phyloP scores from a whole-genome alignment of 108 stramenopile species.

The Phaeodactylum tricornutum region DNA sequence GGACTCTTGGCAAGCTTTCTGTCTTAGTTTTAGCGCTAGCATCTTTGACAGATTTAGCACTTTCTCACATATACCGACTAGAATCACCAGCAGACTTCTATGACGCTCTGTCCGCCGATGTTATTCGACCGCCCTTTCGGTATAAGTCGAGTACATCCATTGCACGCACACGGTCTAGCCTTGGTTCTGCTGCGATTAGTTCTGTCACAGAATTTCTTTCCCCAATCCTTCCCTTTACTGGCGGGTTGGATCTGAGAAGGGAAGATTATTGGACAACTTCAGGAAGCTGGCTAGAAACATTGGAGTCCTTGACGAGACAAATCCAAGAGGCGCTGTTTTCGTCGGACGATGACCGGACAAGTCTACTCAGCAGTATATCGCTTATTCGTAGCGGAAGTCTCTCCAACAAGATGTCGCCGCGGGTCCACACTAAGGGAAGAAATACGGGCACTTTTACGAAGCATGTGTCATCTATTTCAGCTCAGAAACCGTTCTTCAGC shows the following conservation, averaged over 20 bases:
- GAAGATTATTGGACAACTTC: constrained; percentile 33
- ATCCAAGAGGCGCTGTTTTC: constrained; percentile 21
- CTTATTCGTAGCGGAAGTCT: too few species aligned
- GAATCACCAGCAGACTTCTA: too few species aligned
- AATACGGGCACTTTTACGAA: too few species aligned
- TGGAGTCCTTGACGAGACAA: constrained; percentile 15
- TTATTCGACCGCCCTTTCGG: too few species aligned
- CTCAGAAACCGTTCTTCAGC: constrained; percentile 35
- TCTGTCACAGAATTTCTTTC: constrained; percentile 32
- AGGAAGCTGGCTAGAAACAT: constrained; percentile 9
- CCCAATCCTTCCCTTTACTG: constrained; percentile 50
- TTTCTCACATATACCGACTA: too few species aligned
- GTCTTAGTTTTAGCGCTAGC: too few species aligned
- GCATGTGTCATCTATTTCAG: constrained; percentile 13
- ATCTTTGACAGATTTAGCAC: too few species aligned
- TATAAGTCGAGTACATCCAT: too few species aligned
- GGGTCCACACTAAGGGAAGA: neutral
- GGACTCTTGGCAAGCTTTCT: too few species aligned
- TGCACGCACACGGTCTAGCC: constrained; percentile 2
- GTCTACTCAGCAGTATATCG: constrained; percentile 2
- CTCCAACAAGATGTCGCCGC: constrained; percentile 4
- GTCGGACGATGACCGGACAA: neutral
- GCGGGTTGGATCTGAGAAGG: constrained; percentile 38
- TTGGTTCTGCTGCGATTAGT: constrained; percentile 32
- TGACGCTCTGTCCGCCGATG: too few species aligned